Evolutionary conservation across 441 rosid species (phyloP).

Genomic region (Populus hybrid): DNA sequence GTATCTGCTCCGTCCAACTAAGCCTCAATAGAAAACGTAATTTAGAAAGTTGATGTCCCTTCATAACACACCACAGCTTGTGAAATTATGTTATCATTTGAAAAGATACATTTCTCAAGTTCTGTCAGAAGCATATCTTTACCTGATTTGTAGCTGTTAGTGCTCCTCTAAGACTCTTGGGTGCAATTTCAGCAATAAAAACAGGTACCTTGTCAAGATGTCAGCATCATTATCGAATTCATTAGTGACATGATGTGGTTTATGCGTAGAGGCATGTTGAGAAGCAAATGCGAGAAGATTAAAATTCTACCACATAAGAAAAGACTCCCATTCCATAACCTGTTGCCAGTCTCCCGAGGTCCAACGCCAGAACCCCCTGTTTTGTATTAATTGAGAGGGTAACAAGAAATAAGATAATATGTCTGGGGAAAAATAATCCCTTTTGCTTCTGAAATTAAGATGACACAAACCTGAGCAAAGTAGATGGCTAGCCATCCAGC

Average conservation of each 20-base stretch:
- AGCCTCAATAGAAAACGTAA: neutral
- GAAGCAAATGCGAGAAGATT: neutral
- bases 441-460: constrained; percentile 14
- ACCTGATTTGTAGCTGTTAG: constrained; percentile 87
- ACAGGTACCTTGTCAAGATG: constrained; percentile 47
- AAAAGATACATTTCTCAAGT: constrained; percentile 1
- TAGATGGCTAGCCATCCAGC: constrained; percentile 49
- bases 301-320: constrained; percentile 69
- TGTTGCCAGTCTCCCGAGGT: constrained; percentile 79
- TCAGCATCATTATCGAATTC: neutral
- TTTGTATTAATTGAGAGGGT: constrained; percentile 22
- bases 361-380: constrained; percentile 64
- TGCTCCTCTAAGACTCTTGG: constrained; percentile 85
- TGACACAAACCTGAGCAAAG: constrained; percentile 68
- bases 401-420: constrained; percentile 25
- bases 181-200: constrained; percentile 90
- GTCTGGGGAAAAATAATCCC: neutral
- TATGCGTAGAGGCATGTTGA: neutral
- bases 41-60: neutral
- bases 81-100: constrained; percentile 39
- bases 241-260: too few relatives aligned
- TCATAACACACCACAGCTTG: constrained; percentile 15
- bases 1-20: neutral
- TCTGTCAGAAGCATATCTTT: constrained; percentile 72
- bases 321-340: constrained; percentile 97